phyloP scores from a whole-genome alignment of 2,329 filamentous ascomycete genomes.

The Claviceps cyperi region DNA sequence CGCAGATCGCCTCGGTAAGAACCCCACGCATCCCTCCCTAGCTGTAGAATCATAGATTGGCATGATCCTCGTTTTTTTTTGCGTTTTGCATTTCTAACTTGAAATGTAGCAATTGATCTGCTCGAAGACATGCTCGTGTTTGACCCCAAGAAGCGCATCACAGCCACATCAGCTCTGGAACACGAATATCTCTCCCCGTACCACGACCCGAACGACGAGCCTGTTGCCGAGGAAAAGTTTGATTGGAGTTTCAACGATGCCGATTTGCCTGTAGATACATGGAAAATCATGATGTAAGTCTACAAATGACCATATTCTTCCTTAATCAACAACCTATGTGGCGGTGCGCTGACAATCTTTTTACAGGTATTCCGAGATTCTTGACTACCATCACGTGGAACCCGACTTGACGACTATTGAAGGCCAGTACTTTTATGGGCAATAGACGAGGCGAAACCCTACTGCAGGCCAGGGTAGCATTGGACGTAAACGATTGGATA shows the following conservation, averaged over 20 bases:
- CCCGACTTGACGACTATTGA: conserved; percentile 26
- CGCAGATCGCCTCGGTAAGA: conserved; percentile 67
- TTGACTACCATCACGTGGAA: conserved; percentile 95
- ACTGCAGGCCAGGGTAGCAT: neutral
- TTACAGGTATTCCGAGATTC: conserved; percentile 94
- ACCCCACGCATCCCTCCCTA: neutral
- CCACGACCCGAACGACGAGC: conserved; percentile 94
- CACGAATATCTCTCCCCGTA: conserved; percentile 94
- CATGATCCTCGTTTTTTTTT: neutral
- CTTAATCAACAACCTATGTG: neutral
- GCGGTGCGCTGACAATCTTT: neutral
- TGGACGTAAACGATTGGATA: conserved; percentile 5
- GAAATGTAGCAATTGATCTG: conserved; percentile 62
- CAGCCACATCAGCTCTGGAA: conserved; percentile 68
- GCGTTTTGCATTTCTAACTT: neutral
- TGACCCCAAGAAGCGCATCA: conserved; percentile 90
- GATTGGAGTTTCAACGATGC: conserved; percentile 99
- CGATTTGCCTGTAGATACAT: conserved; percentile 93
- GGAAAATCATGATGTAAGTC: conserved; percentile 99
- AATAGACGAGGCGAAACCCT: conserved; percentile 14
- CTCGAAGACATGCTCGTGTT: conserved; percentile 97
- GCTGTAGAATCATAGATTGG: neutral
- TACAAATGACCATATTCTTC: neutral
- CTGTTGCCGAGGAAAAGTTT: conserved; percentile 90
- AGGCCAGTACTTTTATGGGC: conserved; percentile 21